phyloP scores from a whole-genome alignment of 306 rosid genomes.

The Herpetospermum pedunculosum region DNA sequence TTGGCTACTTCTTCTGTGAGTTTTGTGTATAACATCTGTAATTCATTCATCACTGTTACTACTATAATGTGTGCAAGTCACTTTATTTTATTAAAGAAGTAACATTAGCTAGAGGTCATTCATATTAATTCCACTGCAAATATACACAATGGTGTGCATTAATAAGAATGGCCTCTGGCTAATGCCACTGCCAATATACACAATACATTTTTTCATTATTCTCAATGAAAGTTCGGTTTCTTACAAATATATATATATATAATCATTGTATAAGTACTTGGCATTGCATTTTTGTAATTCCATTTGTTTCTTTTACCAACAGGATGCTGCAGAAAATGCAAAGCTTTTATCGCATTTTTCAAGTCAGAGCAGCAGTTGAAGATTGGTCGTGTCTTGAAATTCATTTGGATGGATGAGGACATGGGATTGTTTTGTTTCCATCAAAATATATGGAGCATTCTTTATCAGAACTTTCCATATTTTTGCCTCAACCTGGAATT shows the following conservation, averaged over 20 bases:
- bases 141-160: too few species aligned
- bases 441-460: constrained; percentile 3
- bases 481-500: not conserved
- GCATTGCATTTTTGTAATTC: not conserved
- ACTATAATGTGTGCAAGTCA: not conserved
- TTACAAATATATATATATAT: too few species aligned
- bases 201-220: too few species aligned
- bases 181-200: not conserved
- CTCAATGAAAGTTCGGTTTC: not conserved
- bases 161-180: too few species aligned
- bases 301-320: not conserved
- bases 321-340: constrained; percentile 1
- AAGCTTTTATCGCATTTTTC: not conserved
- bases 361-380: not conserved
- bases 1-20: not conserved
- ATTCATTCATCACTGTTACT: not conserved
- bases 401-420: not conserved
- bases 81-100: not conserved
- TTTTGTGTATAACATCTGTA: not conserved
- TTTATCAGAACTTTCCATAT: not conserved
- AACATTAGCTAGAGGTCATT: not conserved
- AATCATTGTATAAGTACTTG: not conserved
- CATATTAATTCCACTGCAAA: not conserved
- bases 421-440: not conserved
- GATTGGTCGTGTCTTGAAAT: not conserved